Evolutionary conservation across 208 protist species (phyloP).

Genomic region (Wallacemonas sp.): DNA sequence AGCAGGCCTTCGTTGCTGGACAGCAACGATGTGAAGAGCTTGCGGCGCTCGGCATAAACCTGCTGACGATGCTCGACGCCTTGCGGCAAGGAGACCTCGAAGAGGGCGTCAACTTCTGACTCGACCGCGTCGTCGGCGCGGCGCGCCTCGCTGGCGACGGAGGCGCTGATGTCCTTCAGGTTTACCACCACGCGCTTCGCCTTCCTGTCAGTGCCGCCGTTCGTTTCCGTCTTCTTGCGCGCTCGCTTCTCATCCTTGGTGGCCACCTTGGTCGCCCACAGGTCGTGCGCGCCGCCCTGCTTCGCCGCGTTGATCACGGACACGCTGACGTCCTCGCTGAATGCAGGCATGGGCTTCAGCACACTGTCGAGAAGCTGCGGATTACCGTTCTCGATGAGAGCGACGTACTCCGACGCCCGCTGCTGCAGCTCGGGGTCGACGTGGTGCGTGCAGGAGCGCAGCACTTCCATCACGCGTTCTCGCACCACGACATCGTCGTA

Average conservation of each 20-base stretch:
- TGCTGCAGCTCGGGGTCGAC: slow-evolving; percentile 98
- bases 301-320: slow-evolving; percentile 8
- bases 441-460: slow-evolving; percentile 61
- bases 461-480: slow-evolving; percentile 70
- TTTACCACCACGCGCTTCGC: neutral
- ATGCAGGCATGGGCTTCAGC: slow-evolving; percentile 72
- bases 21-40: slow-evolving; percentile 37
- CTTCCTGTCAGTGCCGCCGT: slow-evolving; percentile 4
- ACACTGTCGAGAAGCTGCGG: slow-evolving; percentile 67
- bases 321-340: slow-evolving; percentile 37
- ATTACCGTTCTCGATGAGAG: slow-evolving; percentile 71
- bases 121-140: slow-evolving; percentile 7
- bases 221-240: neutral
- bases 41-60: slow-evolving; percentile 35
- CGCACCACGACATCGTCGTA: slow-evolving; percentile 88
- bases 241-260: slow-evolving; percentile 11
- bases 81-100: slow-evolving; percentile 24
- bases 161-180: slow-evolving; percentile 13
- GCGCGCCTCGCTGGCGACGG: neutral
- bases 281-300: slow-evolving; percentile 31
- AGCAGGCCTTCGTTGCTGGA: slow-evolving; percentile 28
- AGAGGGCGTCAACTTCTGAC: slow-evolving; percentile 32
- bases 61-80: slow-evolving; percentile 37
- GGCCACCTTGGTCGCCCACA: slow-evolving; percentile 45
- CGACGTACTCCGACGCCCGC: slow-evolving; percentile 95